Conservation (phyloP, 176 grass and related monocot species). For the Oryza meridionalis region DNA sequence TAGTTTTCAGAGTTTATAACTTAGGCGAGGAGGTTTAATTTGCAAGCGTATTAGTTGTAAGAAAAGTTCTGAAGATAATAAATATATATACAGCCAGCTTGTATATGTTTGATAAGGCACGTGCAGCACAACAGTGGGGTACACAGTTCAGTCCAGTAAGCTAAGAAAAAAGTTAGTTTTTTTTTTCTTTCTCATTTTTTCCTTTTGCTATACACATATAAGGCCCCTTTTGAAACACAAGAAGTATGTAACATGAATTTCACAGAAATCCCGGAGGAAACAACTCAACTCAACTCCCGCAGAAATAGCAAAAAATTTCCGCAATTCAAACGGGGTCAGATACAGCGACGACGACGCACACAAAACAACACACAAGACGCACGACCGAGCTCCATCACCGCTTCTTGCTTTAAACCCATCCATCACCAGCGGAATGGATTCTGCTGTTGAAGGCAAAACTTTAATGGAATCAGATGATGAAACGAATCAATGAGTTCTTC, state of each 20-base stretch:
- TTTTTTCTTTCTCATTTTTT: neutral
- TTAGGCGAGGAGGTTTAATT: no score
- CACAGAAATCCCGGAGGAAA: neutral
- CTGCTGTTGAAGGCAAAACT: conserved; percentile 68
- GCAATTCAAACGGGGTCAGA: neutral
- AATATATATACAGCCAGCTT: no score
- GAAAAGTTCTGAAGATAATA: no score
- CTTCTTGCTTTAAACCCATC: neutral
- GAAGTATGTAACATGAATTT: neutral
- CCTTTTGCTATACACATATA: neutral
- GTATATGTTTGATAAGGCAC: neutral
- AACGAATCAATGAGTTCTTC: neutral
- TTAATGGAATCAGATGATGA: conserved; percentile 38
- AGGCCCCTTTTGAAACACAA: neutral
- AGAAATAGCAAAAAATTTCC: neutral
- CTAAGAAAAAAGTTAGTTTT: neutral
- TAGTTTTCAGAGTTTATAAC: no score
- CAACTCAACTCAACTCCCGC: neutral
- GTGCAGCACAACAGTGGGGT: neutral
- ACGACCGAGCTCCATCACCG: neutral
- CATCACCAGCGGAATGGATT: conserved; percentile 76
- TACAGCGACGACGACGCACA: neutral
- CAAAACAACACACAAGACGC: neutral
- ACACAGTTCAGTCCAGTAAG: neutral
- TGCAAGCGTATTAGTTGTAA: no score